phyloP scores from a whole-genome alignment of 2,329 filamentous ascomycete species.

The Pyrenochaeta sp. region DNA sequence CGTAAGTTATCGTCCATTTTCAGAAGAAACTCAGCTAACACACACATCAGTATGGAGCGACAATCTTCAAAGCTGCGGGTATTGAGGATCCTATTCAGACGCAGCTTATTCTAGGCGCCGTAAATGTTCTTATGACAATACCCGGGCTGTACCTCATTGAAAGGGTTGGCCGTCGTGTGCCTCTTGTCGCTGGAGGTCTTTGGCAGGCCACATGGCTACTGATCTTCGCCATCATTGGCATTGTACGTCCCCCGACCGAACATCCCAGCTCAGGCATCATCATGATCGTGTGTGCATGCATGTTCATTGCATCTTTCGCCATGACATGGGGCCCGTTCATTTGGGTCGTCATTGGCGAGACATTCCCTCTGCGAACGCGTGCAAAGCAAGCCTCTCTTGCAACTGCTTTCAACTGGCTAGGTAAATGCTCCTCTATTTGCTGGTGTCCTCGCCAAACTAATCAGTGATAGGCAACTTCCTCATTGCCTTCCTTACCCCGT shows the following conservation, averaged over 20 bases:
- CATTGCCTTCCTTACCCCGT: conserved; percentile 47
- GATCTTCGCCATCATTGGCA: conserved; percentile 60
- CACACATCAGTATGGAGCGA: conserved; percentile 67
- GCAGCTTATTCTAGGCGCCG: conserved; percentile 57
- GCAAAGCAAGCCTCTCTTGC: conserved; percentile 47
- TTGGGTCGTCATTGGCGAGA: conserved; percentile 56
- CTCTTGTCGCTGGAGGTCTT: conserved; percentile 70
- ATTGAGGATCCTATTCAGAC: conserved; percentile 67
- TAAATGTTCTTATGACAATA: conserved; percentile 74
- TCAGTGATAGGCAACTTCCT: conserved; percentile 45
- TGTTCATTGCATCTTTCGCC: conserved; percentile 79
- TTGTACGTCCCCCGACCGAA: conserved; percentile 52
- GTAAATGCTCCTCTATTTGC: conserved; percentile 1
- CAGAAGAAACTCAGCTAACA: conserved; percentile 5
- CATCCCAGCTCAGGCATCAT: conserved; percentile 64
- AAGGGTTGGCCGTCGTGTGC: conserved; percentile 72
- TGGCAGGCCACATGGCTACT: conserved; percentile 74
- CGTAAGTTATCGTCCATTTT: conserved; percentile 15
- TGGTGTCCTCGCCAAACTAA: conserved; percentile 24
- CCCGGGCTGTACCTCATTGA: conserved; percentile 74
- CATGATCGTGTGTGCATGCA: conserved; percentile 76
- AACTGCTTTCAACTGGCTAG: conserved; percentile 45
- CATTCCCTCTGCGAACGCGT: conserved; percentile 42
- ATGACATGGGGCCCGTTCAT: conserved; percentile 69
- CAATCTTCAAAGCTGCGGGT: conserved; percentile 72